phyloP scores from a whole-genome alignment of 371 early-diverging fungal genomes.

The Mucor racemosus region DNA sequence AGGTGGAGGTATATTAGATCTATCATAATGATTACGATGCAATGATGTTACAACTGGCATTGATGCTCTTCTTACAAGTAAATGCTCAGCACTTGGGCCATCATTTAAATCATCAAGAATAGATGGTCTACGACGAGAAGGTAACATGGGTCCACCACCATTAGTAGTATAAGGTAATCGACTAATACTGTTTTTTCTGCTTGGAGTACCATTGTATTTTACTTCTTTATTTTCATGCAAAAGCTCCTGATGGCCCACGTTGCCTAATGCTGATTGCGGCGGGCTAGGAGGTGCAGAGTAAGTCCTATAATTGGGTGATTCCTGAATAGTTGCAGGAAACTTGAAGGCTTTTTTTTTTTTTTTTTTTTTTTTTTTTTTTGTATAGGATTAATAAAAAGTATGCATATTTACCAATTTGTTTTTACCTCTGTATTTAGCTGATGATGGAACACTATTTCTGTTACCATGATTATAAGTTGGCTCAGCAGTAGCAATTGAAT shows the following conservation, averaged over 20 bases:
- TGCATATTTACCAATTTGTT: background rate
- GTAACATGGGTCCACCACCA: conserved; percentile 30
- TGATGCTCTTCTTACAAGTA: conserved; percentile 49
- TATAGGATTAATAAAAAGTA: background rate
- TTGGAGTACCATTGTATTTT: background rate
- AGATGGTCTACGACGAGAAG: conserved; percentile 39
- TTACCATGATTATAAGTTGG: conserved; percentile 24
- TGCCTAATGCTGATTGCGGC: conserved; percentile 36
- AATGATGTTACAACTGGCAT: conserved; percentile 50
- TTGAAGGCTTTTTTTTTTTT: conserved; percentile 44
- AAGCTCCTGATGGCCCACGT: conserved; percentile 16
- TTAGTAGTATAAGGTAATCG: conserved; percentile 11
- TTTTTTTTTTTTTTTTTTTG: too few species aligned
- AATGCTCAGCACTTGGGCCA: conserved; percentile 17
- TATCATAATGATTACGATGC: conserved; percentile 4
- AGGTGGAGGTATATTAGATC: background rate
- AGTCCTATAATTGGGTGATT: conserved; percentile 44
- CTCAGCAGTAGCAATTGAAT: conserved; percentile 61
- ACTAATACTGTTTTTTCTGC: conserved; percentile 31
- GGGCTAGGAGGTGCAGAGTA: conserved; percentile 68
- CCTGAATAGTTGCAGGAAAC: conserved; percentile 47
- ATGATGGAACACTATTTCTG: background rate
- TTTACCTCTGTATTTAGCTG: conserved; percentile 43
- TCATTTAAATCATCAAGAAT: conserved; percentile 30
- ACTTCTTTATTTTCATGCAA: conserved; percentile 23